A percentile compares a stretch with the other conserved stretches of the same genome.
Evolutionary conservation across 2,329 filamentous ascomycete genomes (phyloP).

Genomic region (Achaetomium macrosporum): DNA sequence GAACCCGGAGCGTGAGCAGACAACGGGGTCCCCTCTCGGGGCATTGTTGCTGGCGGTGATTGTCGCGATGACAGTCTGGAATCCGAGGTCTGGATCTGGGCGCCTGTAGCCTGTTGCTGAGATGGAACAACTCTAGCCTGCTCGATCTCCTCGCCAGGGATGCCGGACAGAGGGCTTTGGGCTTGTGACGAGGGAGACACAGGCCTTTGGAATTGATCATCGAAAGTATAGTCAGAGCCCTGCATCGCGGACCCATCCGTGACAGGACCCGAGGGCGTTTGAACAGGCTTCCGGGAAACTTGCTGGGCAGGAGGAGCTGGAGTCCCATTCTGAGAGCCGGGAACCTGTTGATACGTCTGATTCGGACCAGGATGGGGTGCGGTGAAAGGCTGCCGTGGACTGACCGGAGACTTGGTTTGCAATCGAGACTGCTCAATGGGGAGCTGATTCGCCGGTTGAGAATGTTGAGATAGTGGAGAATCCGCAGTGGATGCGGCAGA

Average conservation of each 20-base stretch:
- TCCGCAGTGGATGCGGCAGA: slow-evolving; percentile 14
- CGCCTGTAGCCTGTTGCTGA: not conserved
- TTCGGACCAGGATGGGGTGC: slow-evolving; percentile 6
- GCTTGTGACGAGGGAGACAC: slow-evolving; percentile 15
- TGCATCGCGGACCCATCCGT: not conserved
- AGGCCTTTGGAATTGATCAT: slow-evolving; percentile 6
- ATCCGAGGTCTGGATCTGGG: not conserved
- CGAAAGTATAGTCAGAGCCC: not conserved
- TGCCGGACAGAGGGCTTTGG: not conserved
- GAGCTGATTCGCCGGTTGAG: slow-evolving; percentile 15
- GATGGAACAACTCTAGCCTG: not conserved
- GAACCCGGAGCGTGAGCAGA: slow-evolving; percentile 5
- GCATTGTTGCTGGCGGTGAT: slow-evolving; percentile 3
- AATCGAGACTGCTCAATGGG: slow-evolving; percentile 15
- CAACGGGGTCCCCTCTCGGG: not conserved
- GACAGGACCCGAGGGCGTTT: slow-evolving; percentile 1
- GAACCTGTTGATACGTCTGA: slow-evolving; percentile 1
- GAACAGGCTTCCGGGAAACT: slow-evolving; percentile 16
- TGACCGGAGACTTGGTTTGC: slow-evolving; percentile 15
- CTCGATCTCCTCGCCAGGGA: slow-evolving; percentile 11
- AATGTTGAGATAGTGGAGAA: slow-evolving; percentile 21
- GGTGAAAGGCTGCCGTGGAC: slow-evolving; percentile 13
- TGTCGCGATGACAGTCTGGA: slow-evolving; percentile 1
- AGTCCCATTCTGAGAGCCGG: not conserved
- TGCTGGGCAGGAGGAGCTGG: slow-evolving; percentile 3